These are phyloP conservation scores for Mrakia hoshinonis DNA, from an alignment of 768 basidiomycete species.

Conservation along the genomic window DNA sequence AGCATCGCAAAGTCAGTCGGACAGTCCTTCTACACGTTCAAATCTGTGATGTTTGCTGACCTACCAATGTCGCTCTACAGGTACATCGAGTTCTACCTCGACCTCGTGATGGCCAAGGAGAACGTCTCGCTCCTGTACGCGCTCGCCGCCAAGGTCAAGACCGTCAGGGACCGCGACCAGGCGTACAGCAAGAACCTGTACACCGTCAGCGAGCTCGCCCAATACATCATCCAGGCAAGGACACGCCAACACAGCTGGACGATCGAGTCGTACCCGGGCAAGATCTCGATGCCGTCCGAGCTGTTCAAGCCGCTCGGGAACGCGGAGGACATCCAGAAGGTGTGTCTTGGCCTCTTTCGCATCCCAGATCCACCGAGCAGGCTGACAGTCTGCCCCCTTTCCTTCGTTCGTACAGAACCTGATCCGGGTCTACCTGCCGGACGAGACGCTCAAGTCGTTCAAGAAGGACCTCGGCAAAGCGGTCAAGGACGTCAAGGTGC, in stretches of 20 bases:
- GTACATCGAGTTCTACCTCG: slow-evolving; percentile 81
- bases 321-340: slow-evolving; percentile 47
- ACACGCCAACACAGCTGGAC: slow-evolving; percentile 61
- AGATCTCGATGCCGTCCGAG: slow-evolving; percentile 68
- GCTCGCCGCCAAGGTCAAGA: slow-evolving; percentile 73
- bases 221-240: slow-evolving; percentile 69
- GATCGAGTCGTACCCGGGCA: slow-evolving; percentile 68
- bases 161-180: slow-evolving; percentile 68
- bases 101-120: slow-evolving; percentile 64
- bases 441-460: slow-evolving; percentile 30
- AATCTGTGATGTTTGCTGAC: slow-evolving; percentile 17
- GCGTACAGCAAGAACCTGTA: slow-evolving; percentile 78
- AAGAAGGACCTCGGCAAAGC: slow-evolving; percentile 25
- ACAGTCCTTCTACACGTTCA: background rate
- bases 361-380: background rate
- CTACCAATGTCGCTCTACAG: slow-evolving; percentile 43
- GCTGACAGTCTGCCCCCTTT: background rate
- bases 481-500: slow-evolving; percentile 19
- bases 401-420: slow-evolving; percentile 21
- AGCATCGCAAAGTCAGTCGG: slow-evolving; percentile 68
- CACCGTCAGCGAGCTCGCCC: slow-evolving; percentile 74
- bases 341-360: background rate
- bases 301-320: slow-evolving; percentile 65
- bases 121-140: slow-evolving; percentile 77
- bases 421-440: slow-evolving; percentile 31